A percentile compares a stretch with the other conserved stretches of the same genome.
Conservation (phyloP, 2,329 filamentous ascomycete genomes). For the Helminthosporium solani region DNA sequence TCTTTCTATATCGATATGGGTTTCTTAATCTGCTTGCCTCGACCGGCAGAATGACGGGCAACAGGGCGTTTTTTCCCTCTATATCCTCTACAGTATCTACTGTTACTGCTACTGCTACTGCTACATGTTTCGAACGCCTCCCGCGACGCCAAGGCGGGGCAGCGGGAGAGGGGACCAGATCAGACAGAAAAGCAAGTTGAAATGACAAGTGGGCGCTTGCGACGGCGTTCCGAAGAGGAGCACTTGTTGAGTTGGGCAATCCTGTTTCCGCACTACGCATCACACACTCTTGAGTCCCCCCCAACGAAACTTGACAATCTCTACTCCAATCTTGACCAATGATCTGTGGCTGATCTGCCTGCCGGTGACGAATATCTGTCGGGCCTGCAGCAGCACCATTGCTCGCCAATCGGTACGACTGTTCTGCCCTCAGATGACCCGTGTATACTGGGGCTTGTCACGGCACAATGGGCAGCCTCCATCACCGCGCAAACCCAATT, state of each 20-base stretch:
- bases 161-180: slow-evolving; percentile 15
- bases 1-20: slow-evolving; percentile 15
- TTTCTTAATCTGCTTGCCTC: slow-evolving; percentile 4
- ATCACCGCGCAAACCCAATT: slow-evolving; percentile 15
- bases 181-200: slow-evolving; percentile 39
- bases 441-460: slow-evolving; percentile 12
- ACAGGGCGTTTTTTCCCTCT: slow-evolving; percentile 8
- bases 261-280: slow-evolving; percentile 1
- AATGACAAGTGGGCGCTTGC: slow-evolving; percentile 34
- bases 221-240: slow-evolving; percentile 22
- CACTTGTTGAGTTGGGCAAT: slow-evolving; percentile 17
- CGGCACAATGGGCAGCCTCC: slow-evolving; percentile 14
- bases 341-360: slow-evolving; percentile 35
- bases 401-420: slow-evolving; percentile 25
- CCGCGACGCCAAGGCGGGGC: slow-evolving; percentile 27
- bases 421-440: slow-evolving; percentile 12
- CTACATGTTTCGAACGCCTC: slow-evolving; percentile 15
- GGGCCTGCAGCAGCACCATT: slow-evolving; percentile 31
- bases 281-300: neutral
- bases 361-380: slow-evolving; percentile 23
- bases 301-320: slow-evolving; percentile 9
- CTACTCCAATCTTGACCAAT: slow-evolving; percentile 27
- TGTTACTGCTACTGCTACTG: slow-evolving; percentile 4
- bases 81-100: slow-evolving; percentile 11
- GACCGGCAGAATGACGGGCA: slow-evolving; percentile 10